Conservation (phyloP, 2,329 filamentous ascomycete genomes). For the Stagonosporopsis tanaceti region DNA sequence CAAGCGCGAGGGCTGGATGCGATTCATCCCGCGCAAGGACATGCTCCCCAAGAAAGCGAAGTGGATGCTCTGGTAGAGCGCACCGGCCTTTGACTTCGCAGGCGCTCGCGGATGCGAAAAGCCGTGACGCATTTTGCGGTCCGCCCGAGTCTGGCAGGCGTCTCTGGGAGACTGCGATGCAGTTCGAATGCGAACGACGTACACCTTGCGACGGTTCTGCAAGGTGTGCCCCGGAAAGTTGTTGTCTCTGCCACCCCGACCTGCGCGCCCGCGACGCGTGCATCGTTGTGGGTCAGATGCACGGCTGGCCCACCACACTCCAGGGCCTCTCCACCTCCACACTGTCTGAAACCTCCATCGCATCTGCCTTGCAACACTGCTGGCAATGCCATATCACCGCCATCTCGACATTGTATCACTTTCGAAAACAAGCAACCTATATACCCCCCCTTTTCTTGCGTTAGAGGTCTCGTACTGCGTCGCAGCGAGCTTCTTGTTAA, state of each 20-base stretch:
- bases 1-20: constrained; percentile 30
- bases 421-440: background rate
- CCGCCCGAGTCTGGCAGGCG: background rate
- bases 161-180: background rate
- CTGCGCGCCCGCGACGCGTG: constrained; percentile 6
- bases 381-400: background rate
- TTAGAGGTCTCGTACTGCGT: background rate
- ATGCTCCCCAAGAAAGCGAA: constrained; percentile 19
- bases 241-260: background rate
- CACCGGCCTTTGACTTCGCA: background rate
- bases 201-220: background rate
- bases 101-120: background rate
- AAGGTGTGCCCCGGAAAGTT: background rate
- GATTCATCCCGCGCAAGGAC: constrained; percentile 27
- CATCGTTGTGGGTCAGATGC: constrained; percentile 8
- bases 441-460: background rate
- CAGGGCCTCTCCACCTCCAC: constrained; percentile 13
- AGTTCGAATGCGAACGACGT: background rate
- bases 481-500: background rate
- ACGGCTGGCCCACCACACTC: constrained; percentile 7
- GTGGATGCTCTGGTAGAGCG: constrained; percentile 16
- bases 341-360: constrained; percentile 1
- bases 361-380: background rate
- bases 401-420: background rate
- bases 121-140: background rate